Conservation (phyloP, 306 rosid species). For the Lotus japonicus region DNA sequence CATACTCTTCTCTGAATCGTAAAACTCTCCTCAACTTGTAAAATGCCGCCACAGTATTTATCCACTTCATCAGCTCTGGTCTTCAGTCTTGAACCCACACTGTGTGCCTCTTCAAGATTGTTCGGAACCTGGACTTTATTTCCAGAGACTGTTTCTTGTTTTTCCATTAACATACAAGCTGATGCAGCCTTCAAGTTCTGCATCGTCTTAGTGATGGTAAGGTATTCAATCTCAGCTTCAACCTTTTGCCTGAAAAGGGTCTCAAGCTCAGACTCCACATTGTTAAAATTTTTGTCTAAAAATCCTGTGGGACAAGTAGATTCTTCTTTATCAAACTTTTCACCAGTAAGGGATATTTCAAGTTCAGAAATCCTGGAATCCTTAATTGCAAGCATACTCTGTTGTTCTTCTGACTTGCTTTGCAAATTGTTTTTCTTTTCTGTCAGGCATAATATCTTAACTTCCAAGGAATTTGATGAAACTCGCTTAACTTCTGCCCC, state of each 20-base stretch:
- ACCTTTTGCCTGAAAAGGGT: constrained; percentile 48
- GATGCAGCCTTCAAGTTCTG: constrained; percentile 40
- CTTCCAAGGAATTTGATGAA: constrained; percentile 45
- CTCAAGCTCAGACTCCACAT: constrained; percentile 43
- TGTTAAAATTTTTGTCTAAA: constrained; percentile 32
- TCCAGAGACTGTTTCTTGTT: constrained; percentile 41
- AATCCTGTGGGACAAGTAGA: constrained; percentile 30
- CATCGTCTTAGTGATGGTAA: constrained; percentile 33
- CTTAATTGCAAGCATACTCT: constrained; percentile 37
- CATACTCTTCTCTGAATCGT: constrained; percentile 46
- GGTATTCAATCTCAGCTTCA: constrained; percentile 67
- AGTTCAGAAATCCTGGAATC: constrained; percentile 61
- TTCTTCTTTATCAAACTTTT: constrained; percentile 37
- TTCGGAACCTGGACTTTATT: constrained; percentile 41
- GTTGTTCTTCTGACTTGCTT: constrained; percentile 42
- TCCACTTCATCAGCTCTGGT: constrained; percentile 47
- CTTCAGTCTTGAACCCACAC: constrained; percentile 43
- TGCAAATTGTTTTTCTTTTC: constrained; percentile 47
- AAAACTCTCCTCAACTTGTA: constrained; percentile 47
- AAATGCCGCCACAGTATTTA: constrained; percentile 34
- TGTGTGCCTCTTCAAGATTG: constrained; percentile 43
- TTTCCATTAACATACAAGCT: constrained; percentile 30
- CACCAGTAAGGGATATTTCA: constrained; percentile 38
- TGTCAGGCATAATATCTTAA: constrained; percentile 44
- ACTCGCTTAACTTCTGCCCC: constrained; percentile 38